phyloP scores from a whole-genome alignment of 2,329 filamentous ascomycete genomes.

The Drechslerella dactyloides region DNA sequence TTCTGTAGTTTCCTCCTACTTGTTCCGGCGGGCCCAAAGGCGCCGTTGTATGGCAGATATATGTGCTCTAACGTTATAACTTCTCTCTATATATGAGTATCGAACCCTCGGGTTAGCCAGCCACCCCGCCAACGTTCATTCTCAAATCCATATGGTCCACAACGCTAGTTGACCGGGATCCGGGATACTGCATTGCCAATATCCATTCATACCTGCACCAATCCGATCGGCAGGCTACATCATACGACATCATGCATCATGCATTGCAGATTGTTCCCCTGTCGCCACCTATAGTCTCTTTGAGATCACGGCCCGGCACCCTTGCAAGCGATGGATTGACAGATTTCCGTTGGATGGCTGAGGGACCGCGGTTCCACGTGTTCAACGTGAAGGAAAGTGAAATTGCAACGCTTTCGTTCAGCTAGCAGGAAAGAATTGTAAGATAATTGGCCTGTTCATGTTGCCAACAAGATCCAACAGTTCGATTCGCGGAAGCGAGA shows the following conservation, averaged over 20 bases:
- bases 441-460: neutral
- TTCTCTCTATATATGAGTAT: too few relatives aligned
- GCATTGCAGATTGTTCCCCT: conserved; percentile 1
- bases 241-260: conserved; percentile 31
- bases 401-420: conserved; percentile 15
- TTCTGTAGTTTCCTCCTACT: too few relatives aligned
- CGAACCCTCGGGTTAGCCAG: neutral
- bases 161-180: conserved; percentile 11
- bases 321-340: conserved; percentile 15
- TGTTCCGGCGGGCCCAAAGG: too few relatives aligned
- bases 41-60: too few relatives aligned
- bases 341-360: conserved; percentile 1
- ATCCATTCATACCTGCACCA: conserved; percentile 18
- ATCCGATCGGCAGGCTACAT: conserved; percentile 37
- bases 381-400: conserved; percentile 27
- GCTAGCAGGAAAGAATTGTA: conserved; percentile 12
- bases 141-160: conserved; percentile 4
- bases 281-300: conserved; percentile 2
- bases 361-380: conserved; percentile 38
- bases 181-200: neutral
- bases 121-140: neutral
- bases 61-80: too few relatives aligned
- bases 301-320: conserved; percentile 8
- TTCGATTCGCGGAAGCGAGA: neutral
- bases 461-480: conserved; percentile 33